Evolutionary conservation across 495 filamentous ascomycete genomes (phyloP).

Genomic region (Trichoderma gamsii): DNA sequence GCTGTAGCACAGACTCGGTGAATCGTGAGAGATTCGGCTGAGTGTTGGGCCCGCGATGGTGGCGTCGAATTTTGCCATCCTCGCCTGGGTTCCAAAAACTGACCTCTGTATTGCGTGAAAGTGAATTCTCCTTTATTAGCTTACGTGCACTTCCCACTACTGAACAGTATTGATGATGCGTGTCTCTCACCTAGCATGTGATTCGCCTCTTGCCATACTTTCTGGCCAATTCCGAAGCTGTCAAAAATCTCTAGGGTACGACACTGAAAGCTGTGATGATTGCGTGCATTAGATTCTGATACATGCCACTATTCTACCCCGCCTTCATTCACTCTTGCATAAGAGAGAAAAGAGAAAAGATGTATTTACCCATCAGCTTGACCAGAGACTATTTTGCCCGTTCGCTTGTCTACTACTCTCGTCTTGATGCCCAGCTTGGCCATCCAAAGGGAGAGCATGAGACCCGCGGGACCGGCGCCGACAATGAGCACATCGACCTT

Average conservation of each 20-base stretch:
- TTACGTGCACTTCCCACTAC: not conserved
- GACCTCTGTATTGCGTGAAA: slow-evolving; percentile 24
- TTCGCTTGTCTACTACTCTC: slow-evolving; percentile 57
- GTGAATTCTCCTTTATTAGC: not conserved
- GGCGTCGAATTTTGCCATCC: slow-evolving; percentile 48
- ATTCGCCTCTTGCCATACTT: slow-evolving; percentile 54
- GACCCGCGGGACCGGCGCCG: slow-evolving; percentile 60
- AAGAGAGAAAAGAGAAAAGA: slow-evolving; percentile 27
- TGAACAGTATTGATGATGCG: not conserved
- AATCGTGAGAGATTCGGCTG: slow-evolving; percentile 47
- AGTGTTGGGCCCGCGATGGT: slow-evolving; percentile 45
- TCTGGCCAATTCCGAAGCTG: slow-evolving; percentile 57
- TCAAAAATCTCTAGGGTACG: slow-evolving; percentile 63
- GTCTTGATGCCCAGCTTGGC: slow-evolving; percentile 53
- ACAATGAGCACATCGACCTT: slow-evolving; percentile 52
- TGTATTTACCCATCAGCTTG: slow-evolving; percentile 51
- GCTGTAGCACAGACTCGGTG: slow-evolving; percentile 49
- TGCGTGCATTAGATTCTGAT: not conserved
- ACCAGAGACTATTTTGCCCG: slow-evolving; percentile 47
- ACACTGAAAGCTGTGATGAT: slow-evolving; percentile 23
- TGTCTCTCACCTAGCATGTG: slow-evolving; percentile 36
- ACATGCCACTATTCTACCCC: not conserved
- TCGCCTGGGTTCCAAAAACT: slow-evolving; percentile 43
- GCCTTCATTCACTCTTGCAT: slow-evolving; percentile 16
- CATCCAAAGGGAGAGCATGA: slow-evolving; percentile 61